Conservation (phyloP, 2,329 filamentous ascomycete genomes). For the Aphanocladium album region DNA sequence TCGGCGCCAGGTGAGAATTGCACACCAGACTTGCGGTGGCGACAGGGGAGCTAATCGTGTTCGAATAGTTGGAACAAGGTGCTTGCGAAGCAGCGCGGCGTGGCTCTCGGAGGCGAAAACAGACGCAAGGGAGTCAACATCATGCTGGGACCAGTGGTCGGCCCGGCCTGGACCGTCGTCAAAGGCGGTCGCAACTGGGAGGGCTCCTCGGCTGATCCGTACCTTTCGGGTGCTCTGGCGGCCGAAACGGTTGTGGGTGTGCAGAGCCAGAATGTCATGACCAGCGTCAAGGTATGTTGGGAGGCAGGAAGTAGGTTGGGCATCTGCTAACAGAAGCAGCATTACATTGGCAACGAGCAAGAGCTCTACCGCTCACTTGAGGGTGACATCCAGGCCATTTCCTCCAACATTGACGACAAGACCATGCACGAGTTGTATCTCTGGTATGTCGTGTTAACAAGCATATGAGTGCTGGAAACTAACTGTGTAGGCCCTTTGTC, state of each 20-base stretch:
- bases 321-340: slow-evolving; percentile 41
- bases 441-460: slow-evolving; percentile 40
- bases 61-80: slow-evolving; percentile 49
- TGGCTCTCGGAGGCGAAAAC: slow-evolving; percentile 7
- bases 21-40: neutral
- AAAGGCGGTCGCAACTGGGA: slow-evolving; percentile 72
- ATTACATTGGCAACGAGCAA: slow-evolving; percentile 73
- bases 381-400: slow-evolving; percentile 49
- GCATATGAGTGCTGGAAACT: neutral
- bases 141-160: slow-evolving; percentile 65
- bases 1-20: slow-evolving; percentile 44
- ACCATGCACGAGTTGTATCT: slow-evolving; percentile 61
- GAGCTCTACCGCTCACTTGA: slow-evolving; percentile 65
- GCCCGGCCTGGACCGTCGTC: slow-evolving; percentile 65
- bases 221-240: slow-evolving; percentile 65
- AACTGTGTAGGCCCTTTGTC: slow-evolving; percentile 54
- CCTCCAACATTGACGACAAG: slow-evolving; percentile 55
- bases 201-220: slow-evolving; percentile 65
- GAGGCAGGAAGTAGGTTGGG: no score
- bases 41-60: slow-evolving; percentile 43
- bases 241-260: slow-evolving; percentile 68
- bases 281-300: slow-evolving; percentile 55
- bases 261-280: slow-evolving; percentile 73
- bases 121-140: slow-evolving; percentile 50
- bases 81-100: neutral